A percentile compares a stretch with the other conserved stretches of the same genome.
These are phyloP conservation scores for Ilex asprella DNA, from an alignment of 257 asterid genomes.

Conservation along the genomic window DNA sequence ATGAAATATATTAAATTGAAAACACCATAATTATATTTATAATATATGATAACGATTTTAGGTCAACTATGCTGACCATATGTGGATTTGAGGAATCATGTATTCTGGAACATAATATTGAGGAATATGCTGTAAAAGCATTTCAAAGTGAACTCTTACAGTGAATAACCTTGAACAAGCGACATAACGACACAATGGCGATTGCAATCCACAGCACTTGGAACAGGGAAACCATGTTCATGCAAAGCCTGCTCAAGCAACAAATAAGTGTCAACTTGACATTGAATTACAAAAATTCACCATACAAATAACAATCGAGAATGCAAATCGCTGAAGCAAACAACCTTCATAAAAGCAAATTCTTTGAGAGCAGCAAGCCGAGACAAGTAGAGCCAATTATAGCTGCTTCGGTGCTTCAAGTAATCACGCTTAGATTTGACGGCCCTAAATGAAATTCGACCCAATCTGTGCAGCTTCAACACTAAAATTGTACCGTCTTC, in stretches of 20 bases:
- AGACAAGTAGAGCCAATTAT: constrained; percentile 86
- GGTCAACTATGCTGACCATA: too few relatives aligned
- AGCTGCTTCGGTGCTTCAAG: constrained; percentile 92
- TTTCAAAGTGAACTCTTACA: constrained; percentile 45
- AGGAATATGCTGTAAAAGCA: constrained; percentile 1
- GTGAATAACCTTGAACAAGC: constrained; percentile 85
- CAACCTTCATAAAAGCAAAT: constrained; percentile 98
- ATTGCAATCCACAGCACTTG: constrained; percentile 92
- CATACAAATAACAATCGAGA: not conserved
- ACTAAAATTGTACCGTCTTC: constrained; percentile 95
- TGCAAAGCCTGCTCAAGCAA: constrained; percentile 63
- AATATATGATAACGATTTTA: too few relatives aligned
- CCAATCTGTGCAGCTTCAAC: constrained; percentile 96
- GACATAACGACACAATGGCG: constrained; percentile 96
- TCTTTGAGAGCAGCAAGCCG: constrained; percentile 98
- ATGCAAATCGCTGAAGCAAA: constrained; percentile 4
- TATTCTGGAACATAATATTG: not conserved
- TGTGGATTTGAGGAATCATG: not conserved
- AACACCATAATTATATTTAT: too few relatives aligned
- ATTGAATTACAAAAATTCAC: not conserved
- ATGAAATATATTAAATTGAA: too few relatives aligned
- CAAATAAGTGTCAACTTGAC: constrained; percentile 7
- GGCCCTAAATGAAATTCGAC: constrained; percentile 91
- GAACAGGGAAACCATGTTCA: constrained; percentile 93
- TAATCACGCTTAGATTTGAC: constrained; percentile 97